Percentiles rank a stretch among this genome's conserved stretches.
Evolutionary conservation across 2,329 filamentous ascomycete genomes (phyloP).

Genomic region (Pseudogymnoascus sp.): DNA sequence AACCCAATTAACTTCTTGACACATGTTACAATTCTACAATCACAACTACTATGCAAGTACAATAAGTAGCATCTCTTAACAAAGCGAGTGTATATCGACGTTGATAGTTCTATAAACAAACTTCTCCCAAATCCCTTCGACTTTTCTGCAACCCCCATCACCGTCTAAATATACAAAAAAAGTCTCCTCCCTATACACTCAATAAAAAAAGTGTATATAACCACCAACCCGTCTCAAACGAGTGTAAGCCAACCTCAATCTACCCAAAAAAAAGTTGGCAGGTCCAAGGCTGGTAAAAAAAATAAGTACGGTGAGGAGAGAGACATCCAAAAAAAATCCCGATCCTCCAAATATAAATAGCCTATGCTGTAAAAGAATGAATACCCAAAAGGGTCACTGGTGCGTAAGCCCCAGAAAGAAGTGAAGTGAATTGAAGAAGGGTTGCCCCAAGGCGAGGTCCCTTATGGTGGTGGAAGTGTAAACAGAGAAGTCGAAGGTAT

Average conservation of each 20-base stretch:
- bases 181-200: neutral
- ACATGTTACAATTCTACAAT: neutral
- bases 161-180: slow-evolving; percentile 1
- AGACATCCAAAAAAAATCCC: neutral
- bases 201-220: neutral
- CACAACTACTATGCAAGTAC: neutral
- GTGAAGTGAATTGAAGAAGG: neutral
- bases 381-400: slow-evolving; percentile 7
- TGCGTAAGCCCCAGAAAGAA: neutral
- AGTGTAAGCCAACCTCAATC: neutral
- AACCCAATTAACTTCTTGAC: neutral
- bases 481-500: slow-evolving; percentile 8
- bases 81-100: slow-evolving; percentile 2
- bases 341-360: slow-evolving; percentile 5
- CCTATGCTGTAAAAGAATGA: slow-evolving; percentile 7
- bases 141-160: neutral
- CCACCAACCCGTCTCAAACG: slow-evolving; percentile 7
- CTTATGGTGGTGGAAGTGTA: neutral
- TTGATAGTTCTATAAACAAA: neutral
- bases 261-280: neutral
- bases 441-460: neutral
- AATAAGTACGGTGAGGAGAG: neutral
- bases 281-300: slow-evolving; percentile 2
- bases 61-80: neutral
- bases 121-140: neutral